Conservation (phyloP, 768 basidiomycete species). For the Mycena amicta region DNA sequence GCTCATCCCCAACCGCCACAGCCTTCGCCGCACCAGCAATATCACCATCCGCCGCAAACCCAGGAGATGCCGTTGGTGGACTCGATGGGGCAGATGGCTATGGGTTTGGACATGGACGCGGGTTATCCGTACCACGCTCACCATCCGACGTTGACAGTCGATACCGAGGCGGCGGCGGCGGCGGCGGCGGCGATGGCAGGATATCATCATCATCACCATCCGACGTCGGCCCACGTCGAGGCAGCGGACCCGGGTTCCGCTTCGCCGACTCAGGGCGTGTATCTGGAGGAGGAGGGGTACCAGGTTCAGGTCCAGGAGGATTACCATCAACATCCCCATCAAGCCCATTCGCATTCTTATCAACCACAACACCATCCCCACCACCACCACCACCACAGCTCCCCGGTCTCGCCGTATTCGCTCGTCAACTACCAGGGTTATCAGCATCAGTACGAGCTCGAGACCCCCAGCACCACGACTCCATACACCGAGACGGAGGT, state of each 20-base stretch:
- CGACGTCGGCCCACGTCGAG: too few relatives aligned
- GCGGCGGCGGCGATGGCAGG: too few relatives aligned
- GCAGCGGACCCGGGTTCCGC: too few relatives aligned
- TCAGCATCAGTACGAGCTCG: background rate
- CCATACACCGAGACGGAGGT: background rate
- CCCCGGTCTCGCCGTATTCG: slow-evolving; percentile 12
- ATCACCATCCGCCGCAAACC: background rate
- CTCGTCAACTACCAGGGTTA: slow-evolving; percentile 20
- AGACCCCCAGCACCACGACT: background rate
- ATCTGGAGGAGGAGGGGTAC: too few relatives aligned
- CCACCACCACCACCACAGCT: slow-evolving; percentile 1
- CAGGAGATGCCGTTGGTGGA: background rate
- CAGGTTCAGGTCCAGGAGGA: slow-evolving; percentile 6
- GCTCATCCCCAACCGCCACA: background rate
- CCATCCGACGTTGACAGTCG: slow-evolving; percentile 8
- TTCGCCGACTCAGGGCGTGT: too few relatives aligned
- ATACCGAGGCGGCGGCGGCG: slow-evolving; percentile 18
- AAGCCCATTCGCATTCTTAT: background rate
- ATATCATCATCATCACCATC: too few relatives aligned
- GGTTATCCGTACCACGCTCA: slow-evolving; percentile 18
- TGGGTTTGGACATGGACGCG: slow-evolving; percentile 18
- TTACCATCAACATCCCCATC: slow-evolving; percentile 14
- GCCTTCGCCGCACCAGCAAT: background rate
- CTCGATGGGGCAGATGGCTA: slow-evolving; percentile 13
- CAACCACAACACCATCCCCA: background rate